Conservation (phyloP, 2,329 filamentous ascomycete species). For the Cryoendolithus antarcticus region DNA sequence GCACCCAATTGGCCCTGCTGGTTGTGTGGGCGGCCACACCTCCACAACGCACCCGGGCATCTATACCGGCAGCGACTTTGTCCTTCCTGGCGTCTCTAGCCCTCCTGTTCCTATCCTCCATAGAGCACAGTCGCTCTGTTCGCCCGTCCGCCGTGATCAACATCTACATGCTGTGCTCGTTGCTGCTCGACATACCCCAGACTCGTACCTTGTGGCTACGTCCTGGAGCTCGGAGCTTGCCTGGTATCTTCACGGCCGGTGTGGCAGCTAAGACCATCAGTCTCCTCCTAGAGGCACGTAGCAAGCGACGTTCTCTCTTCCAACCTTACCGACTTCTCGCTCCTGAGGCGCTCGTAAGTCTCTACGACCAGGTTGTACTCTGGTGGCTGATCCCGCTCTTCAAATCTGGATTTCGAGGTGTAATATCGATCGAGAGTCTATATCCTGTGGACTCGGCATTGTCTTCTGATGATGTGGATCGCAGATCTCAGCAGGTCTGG, state of each 20-base stretch:
- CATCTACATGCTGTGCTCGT: slow-evolving; percentile 9
- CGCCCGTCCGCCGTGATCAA: slow-evolving; percentile 12
- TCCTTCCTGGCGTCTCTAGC: slow-evolving; percentile 9
- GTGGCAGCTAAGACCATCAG: slow-evolving; percentile 9
- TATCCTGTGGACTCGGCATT: slow-evolving; percentile 9
- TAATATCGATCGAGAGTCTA: slow-evolving; percentile 13
- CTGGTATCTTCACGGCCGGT: slow-evolving; percentile 8
- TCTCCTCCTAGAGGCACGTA: slow-evolving; percentile 11
- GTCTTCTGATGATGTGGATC: slow-evolving; percentile 6
- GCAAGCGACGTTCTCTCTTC: slow-evolving; percentile 10
- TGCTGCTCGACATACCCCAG: slow-evolving; percentile 11
- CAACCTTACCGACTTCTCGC: slow-evolving; percentile 8
- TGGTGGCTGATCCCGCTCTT: slow-evolving; percentile 27
- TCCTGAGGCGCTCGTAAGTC: slow-evolving; percentile 10
- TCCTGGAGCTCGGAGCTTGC: slow-evolving; percentile 6
- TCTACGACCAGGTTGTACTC: slow-evolving; percentile 19
- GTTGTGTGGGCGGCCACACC: slow-evolving; percentile 8
- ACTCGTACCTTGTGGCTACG: slow-evolving; percentile 13
- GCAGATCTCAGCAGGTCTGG: background rate
- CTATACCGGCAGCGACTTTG: slow-evolving; percentile 9
- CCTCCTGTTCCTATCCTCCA: slow-evolving; percentile 10
- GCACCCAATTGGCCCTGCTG: slow-evolving; percentile 9
- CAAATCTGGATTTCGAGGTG: slow-evolving; percentile 15
- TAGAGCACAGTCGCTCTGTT: slow-evolving; percentile 9
- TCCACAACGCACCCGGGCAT: slow-evolving; percentile 7